Conservation (phyloP, 2,329 filamentous ascomycete genomes). For the Trichoderma sp. region DNA sequence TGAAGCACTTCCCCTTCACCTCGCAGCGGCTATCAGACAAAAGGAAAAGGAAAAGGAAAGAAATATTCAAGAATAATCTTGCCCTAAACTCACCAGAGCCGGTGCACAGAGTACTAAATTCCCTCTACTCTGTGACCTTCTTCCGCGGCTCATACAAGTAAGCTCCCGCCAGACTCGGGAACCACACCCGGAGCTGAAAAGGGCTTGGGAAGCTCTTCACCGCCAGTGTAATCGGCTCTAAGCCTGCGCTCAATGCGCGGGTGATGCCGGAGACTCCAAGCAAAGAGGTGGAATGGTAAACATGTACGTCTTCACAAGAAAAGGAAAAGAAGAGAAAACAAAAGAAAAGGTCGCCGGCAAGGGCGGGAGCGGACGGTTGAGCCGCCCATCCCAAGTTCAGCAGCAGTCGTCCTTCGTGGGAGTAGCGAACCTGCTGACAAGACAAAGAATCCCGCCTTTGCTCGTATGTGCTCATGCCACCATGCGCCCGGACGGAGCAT, state of each 20-base stretch:
- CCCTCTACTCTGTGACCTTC: background rate
- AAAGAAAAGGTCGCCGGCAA: conserved; percentile 21
- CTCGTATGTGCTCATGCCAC: conserved; percentile 6
- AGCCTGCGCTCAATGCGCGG: conserved; percentile 10
- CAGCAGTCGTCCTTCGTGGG: background rate
- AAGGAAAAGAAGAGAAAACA: background rate
- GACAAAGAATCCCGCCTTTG: conserved; percentile 15
- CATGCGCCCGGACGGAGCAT: conserved; percentile 16
- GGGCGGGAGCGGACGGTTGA: conserved; percentile 12
- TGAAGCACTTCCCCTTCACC: background rate
- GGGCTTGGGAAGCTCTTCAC: conserved; percentile 26
- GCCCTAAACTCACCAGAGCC: background rate
- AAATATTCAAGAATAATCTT: background rate
- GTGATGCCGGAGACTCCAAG: conserved; percentile 8
- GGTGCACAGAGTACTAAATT: background rate
- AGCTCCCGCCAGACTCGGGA: conserved; percentile 18
- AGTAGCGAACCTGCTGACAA: background rate
- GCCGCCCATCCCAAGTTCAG: conserved; percentile 6
- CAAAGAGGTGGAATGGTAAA: background rate
- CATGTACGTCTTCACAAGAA: background rate
- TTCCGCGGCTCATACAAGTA: conserved; percentile 47
- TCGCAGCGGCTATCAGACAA: background rate
- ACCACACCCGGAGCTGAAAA: conserved; percentile 18
- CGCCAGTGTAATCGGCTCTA: conserved; percentile 27
- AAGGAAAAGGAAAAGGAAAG: background rate